phyloP scores from a whole-genome alignment of 2,329 filamentous ascomycete genomes.

The Pseudogymnoascus verrucosus region DNA sequence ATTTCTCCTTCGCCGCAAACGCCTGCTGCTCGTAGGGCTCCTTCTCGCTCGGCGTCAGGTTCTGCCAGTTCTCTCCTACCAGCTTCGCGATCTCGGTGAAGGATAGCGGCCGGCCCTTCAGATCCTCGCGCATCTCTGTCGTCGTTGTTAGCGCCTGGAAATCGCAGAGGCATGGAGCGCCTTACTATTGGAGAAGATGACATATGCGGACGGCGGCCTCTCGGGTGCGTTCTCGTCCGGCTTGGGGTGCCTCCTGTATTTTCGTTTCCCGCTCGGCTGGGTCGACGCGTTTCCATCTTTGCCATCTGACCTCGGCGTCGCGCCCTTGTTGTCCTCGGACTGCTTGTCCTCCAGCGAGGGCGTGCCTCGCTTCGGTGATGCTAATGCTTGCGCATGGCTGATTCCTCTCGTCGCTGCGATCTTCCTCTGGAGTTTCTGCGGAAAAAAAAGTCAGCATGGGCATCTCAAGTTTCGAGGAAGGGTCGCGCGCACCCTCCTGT shows the following conservation, averaged over 20 bases:
- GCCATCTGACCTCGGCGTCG: conserved; percentile 35
- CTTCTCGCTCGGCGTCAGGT: conserved; percentile 52
- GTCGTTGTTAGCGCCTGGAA: conserved; percentile 18
- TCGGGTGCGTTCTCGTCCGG: conserved; percentile 74
- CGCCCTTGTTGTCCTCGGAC: conserved; percentile 44
- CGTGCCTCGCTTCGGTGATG: conserved; percentile 31
- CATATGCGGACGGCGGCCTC: conserved; percentile 73
- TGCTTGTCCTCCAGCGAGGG: conserved; percentile 50
- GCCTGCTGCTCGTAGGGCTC: conserved; percentile 64
- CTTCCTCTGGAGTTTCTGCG: conserved; percentile 70
- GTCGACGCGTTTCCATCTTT: conserved; percentile 36
- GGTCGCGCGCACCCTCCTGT: conserved; percentile 58
- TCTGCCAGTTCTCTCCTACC: conserved; percentile 72
- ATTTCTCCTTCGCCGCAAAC: conserved; percentile 63
- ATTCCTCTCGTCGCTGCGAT: conserved; percentile 65
- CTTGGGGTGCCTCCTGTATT: conserved; percentile 73
- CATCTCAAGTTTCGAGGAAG: conserved; percentile 1
- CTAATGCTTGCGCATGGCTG: conserved; percentile 33
- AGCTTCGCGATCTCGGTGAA: conserved; percentile 75
- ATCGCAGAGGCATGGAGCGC: conserved; percentile 16
- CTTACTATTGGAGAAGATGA: conserved; percentile 78
- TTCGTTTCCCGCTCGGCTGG: conserved; percentile 51
- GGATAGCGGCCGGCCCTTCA: conserved; percentile 64
- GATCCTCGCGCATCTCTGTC: conserved; percentile 61
- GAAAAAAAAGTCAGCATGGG: conserved; percentile 11